A percentile compares a stretch with the other conserved stretches of the same genome.
phyloP scores from a whole-genome alignment of 202 grass and related monocot genomes.

The Schoenoplectus triqueter region DNA sequence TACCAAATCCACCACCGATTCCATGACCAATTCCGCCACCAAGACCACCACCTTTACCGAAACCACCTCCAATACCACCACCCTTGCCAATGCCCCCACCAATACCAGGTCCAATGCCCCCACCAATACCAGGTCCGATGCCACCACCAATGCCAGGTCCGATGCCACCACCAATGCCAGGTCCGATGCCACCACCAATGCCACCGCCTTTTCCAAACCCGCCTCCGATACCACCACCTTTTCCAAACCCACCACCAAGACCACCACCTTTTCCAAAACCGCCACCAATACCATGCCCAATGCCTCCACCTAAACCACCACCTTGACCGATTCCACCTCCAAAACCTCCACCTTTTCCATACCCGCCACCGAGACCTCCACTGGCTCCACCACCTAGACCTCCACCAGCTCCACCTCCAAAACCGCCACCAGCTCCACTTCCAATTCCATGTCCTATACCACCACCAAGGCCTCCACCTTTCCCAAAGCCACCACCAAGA shows the following conservation, averaged over 20 bases:
- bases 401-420: too few relatives aligned
- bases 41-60: background rate
- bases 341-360: too few relatives aligned
- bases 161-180: background rate
- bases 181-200: too few relatives aligned
- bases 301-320: too few relatives aligned
- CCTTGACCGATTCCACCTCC: too few relatives aligned
- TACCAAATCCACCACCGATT: too few relatives aligned
- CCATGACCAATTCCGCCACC: too few relatives aligned
- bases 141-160: background rate
- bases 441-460: background rate
- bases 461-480: background rate
- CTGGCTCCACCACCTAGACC: too few relatives aligned
- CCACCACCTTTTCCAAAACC: background rate
- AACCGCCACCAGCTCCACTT: slow-evolving; percentile 6
- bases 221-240: slow-evolving; percentile 28
- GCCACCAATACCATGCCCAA: background rate
- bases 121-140: background rate
- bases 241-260: slow-evolving; percentile 19
- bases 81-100: slow-evolving; percentile 34
- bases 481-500: slow-evolving; percentile 22
- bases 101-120: slow-evolving; percentile 7
- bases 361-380: too few relatives aligned
- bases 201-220: slow-evolving; percentile 8
- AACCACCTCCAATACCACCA: slow-evolving; percentile 15